Evolutionary conservation across 164 flowering plant species (phyloP), one percentile per base, ranked within the genome.

Genomic region (Berberis thunbergii): DNA sequence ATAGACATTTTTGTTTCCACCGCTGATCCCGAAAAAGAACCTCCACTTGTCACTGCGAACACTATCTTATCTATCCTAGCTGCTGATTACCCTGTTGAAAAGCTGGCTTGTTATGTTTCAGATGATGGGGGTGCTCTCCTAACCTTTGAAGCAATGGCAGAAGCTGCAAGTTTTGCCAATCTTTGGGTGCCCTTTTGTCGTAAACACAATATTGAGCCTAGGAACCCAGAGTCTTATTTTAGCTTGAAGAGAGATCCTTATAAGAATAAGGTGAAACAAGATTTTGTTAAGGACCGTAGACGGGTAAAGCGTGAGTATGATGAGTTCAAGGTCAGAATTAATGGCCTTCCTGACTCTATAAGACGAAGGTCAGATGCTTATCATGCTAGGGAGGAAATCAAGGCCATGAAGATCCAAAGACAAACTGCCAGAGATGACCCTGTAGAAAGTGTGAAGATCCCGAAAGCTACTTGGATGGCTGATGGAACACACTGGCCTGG

Each of bases 1-100:
- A 65, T 92, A 48, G 98, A 92, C 66, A 53, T 92, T 10, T 92
- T 87, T 72, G 96, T 92, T n/a, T 92, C 98, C 5, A 92, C 98
- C 7, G 98, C 96, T 43, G 98, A 92, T 73, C 96, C 98, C 0
- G 98, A 87, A 73, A 92, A 89, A 69, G 98, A 92, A 65, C 98
- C 96, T 0, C 96, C 96, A 6, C 79, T 92, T 43, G 91, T 85
- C 49, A 88, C 96, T 66, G 90, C 98, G 57, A 91, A 91, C 72
- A 89, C 96, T 49, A 86, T 91, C n/a, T 79, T 92, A 5, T 92
- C 98, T 0, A 89, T 92, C 44, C 81, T 92, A 48, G 93, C 98
- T 6, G 88, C 87, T 60, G 93, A 92, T 54, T 92, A 92, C 62
- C 98, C 98, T 7, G 93, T 87, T 54, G 91, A 92, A 60, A 89